Evolutionary conservation across 148 eudicot species (phyloP), one percentile per base, ranked within the genome.

Genomic region (Amaranthus cruentus): DNA sequence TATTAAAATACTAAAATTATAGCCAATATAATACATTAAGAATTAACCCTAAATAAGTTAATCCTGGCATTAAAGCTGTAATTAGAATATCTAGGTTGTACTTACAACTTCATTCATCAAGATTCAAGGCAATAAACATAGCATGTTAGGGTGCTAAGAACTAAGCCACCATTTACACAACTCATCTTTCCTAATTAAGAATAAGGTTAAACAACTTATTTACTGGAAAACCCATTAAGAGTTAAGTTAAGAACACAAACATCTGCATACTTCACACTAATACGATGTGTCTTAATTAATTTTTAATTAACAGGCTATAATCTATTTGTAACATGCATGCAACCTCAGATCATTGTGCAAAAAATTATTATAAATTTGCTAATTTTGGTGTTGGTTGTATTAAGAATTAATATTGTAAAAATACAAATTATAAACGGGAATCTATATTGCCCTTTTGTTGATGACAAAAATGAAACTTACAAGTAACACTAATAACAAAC

Each of bases 131-230:
- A 28, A 28, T 28, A 82, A 82, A 81, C 81, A 78, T 70, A 75
- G 74, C 84, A 82, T 78, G 84, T 78, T 82, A 82, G 79, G 81
- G 75, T 75, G 76, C 71, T 78, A 8, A 53, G 47, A 66, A 78
- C 81, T 48, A 81, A 75, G 55, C 18, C 73, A 78, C 76, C 55
- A 51, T 59, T 65, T 46, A 72, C 81, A 47, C 4, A 71, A 51
- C 65, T 15, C 58, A 18, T 53, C 58, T 75, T 82, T 78, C 81
- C 81, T 66, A n/a, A 70, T 71, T 78, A 75, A 76, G 84, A 21
- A 71, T 71, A 53, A 66, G 18, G 69, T 78, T 82, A 78, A 78
- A 70, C 69, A 50, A n/a, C 51, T 28, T 70, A 80, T 54, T 9
- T 75, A 46, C 73, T 80, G 72, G 56, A 68, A 28, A 28, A 28